Base-by-base conservation (phyloP, 1,139 yeast species). In the Yamadazyma diddensiae region DNA sequence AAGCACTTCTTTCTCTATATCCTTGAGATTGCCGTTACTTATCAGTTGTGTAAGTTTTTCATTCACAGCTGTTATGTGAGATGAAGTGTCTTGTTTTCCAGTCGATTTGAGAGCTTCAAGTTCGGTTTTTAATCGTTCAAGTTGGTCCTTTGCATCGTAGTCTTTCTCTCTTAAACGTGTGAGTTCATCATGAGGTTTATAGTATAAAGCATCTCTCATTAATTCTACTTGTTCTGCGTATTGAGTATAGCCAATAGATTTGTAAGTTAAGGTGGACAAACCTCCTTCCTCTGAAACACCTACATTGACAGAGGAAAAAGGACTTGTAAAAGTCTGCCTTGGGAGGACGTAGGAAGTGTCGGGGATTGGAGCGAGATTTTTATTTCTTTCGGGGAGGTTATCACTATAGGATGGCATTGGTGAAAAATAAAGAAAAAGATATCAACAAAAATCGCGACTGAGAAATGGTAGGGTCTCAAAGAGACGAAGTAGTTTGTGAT, bases 251-350 rank as follows among this genome's bases (percentile, higher is more conserved):
- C 57, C 62, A 14, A 67, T 53, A 1, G 73, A 62, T 41, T 69
- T 69, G 46, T 64, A 66, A 1, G 74, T 66, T 34, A 69, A 53
- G 3, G 72, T 63, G 26, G 57, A 58, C 21, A 69, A 52, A n/a
- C 74, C 74, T 8, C 70, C 70, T 42, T 68, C 70, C 11, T 52
- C 53, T 0, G 73, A 65, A n/a, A 63, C 51, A 2, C 74, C 75
- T 35, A 64, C 65, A 28, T 65, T 52, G 1, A 69, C 59, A 0
- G 73, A 64, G 2, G 70, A 65, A 9, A 70, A 71, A 30, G 55
- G 62, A 30, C 64, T 59, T 26, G 52, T 47, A 27, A 65, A 53
- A 1, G 62, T 48, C 15, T 64, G 68, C 15, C 53, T 50, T 4
- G 70, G 55, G 12, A 55, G 52, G 24, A 59, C 62, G 40, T 65